Percentiles rank a stretch among this genome's conserved stretches.
phyloP scores from a whole-genome alignment of 345 rosid genomes.

The Fremontodendron californicum region DNA sequence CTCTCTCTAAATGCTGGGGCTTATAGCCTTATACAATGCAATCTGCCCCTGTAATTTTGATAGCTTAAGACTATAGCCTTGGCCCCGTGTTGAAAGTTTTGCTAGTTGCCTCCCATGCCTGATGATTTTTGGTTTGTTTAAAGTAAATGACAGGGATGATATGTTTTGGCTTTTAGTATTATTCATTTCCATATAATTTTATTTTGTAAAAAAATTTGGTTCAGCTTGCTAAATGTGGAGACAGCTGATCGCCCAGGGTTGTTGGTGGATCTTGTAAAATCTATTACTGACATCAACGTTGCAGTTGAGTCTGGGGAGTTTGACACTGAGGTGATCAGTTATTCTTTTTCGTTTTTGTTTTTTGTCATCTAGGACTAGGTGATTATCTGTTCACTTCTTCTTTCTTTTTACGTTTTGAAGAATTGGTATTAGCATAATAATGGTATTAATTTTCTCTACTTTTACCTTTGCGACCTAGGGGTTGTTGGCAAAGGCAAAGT shows the following conservation, averaged over 20 bases:
- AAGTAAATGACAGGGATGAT: neutral
- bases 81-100: neutral
- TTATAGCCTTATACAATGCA: constrained; percentile 2
- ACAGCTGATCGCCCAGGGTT: constrained; percentile 95
- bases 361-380: neutral
- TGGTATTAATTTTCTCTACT: neutral
- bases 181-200: neutral
- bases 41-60: constrained; percentile 4
- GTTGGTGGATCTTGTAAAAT: constrained; percentile 84
- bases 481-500: constrained; percentile 89
- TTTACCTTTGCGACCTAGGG: constrained; percentile 44
- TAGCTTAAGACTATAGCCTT: constrained; percentile 1
- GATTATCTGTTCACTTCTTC: neutral
- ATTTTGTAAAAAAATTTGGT: neutral
- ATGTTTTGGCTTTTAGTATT: neutral
- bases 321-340: constrained; percentile 79
- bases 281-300: constrained; percentile 65
- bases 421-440: neutral
- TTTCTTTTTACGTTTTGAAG: neutral
- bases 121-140: neutral
- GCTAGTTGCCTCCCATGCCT: neutral
- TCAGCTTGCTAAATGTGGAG: constrained; percentile 87
- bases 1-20: constrained; percentile 10
- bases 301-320: constrained; percentile 95
- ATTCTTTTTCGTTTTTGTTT: neutral